Percentiles rank a stretch among this genome's conserved stretches.
Evolutionary conservation across 2,329 filamentous ascomycete genomes (phyloP).

Genomic region (Xylariaceae sp.): DNA sequence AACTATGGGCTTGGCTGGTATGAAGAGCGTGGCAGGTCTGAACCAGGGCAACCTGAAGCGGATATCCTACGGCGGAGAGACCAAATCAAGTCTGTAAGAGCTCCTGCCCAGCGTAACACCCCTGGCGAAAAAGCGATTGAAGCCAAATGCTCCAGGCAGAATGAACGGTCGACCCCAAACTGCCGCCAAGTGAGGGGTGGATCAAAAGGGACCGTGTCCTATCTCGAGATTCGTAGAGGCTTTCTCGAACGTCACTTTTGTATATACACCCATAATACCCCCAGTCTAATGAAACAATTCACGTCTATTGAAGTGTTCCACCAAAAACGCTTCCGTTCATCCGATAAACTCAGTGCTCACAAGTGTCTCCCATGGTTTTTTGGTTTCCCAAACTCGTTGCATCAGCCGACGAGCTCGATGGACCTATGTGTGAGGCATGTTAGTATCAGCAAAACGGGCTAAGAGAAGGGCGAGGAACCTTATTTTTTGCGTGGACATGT

Average conservation of each 20-base stretch:
- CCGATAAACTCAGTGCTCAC: slow-evolving; percentile 66
- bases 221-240: too few relatives aligned
- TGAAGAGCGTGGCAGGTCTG: slow-evolving; percentile 37
- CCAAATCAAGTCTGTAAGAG: slow-evolving; percentile 31
- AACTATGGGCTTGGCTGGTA: slow-evolving; percentile 27
- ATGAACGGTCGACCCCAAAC: too few relatives aligned
- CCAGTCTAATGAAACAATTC: too few relatives aligned
- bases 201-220: neutral
- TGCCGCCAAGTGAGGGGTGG: neutral
- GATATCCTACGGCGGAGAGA: slow-evolving; percentile 32
- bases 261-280: neutral
- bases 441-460: slow-evolving; percentile 5
- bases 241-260: neutral
- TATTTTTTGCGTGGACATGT: neutral
- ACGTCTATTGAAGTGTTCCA: slow-evolving; percentile 1
- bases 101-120: too few relatives aligned
- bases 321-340: slow-evolving; percentile 32
- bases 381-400: slow-evolving; percentile 66
- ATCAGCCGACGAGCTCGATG: slow-evolving; percentile 60
- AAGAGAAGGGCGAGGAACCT: neutral
- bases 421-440: slow-evolving; percentile 39
- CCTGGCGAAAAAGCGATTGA: too few relatives aligned
- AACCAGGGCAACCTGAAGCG: slow-evolving; percentile 32
- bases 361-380: slow-evolving; percentile 64
- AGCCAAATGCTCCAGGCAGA: too few relatives aligned